Evolutionary conservation across 176 grass and related monocot species (phyloP).

Genomic region (Saccharum spontaneum): DNA sequence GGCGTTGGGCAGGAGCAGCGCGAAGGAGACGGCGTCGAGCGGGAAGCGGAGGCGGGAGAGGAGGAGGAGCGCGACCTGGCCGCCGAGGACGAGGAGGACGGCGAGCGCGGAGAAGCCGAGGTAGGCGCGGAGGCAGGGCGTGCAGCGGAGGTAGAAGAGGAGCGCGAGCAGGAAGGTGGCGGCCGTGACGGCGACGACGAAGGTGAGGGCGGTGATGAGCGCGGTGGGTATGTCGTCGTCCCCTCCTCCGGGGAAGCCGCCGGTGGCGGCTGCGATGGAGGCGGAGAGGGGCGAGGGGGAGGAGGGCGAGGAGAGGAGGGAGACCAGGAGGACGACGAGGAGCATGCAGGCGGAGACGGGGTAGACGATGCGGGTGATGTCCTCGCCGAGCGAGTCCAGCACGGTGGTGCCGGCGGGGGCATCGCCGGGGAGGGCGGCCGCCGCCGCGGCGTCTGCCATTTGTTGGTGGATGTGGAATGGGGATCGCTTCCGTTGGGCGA

Average conservation of each 20-base stretch:
- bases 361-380: conserved; percentile 78
- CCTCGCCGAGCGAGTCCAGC: conserved; percentile 74
- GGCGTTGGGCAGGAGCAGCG: conserved; percentile 73
- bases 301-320: conserved; percentile 54
- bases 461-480: conserved; percentile 24
- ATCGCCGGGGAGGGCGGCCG: conserved; percentile 22
- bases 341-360: conserved; percentile 94
- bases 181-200: conserved; percentile 66
- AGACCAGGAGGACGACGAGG: conserved; percentile 91
- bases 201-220: conserved; percentile 54
- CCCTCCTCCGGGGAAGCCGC: background rate
- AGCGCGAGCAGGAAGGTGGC: conserved; percentile 85
- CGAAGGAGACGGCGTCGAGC: conserved; percentile 66
- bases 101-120: conserved; percentile 75
- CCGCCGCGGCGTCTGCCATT: conserved; percentile 40
- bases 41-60: conserved; percentile 61
- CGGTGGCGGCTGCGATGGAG: conserved; percentile 26
- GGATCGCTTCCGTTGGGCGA: conserved; percentile 11
- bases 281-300: conserved; percentile 38
- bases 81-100: conserved; percentile 70
- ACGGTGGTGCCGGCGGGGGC: conserved; percentile 22
- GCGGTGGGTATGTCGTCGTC: conserved; percentile 61
- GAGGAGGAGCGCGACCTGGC: conserved; percentile 65
- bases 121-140: conserved; percentile 71
- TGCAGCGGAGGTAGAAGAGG: conserved; percentile 93